Evolutionary conservation across 257 asterid species (phyloP).

Genomic region (Lavandula angustifolia): DNA sequence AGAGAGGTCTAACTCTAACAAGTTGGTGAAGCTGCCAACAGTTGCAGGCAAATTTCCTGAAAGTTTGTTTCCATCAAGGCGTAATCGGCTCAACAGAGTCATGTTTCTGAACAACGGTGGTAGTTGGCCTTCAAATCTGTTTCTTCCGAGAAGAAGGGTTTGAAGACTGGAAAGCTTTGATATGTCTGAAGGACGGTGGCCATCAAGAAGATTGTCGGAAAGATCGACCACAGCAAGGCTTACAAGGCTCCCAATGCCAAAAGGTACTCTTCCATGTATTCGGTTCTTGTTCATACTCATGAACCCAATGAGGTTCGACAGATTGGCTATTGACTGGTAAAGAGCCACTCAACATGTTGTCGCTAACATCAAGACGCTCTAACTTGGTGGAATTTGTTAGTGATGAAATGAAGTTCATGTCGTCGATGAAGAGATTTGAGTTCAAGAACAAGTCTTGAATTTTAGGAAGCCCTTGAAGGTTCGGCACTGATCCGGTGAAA

Average conservation of each 20-base stretch:
- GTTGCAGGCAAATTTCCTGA: constrained; percentile 27
- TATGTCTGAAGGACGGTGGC: constrained; percentile 27
- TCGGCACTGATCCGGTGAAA: constrained; percentile 37
- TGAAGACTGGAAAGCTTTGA: constrained; percentile 15
- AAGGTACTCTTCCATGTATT: constrained; percentile 43
- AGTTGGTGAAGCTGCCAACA: constrained; percentile 21
- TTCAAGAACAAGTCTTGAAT: constrained; percentile 12
- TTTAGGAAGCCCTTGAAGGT: constrained; percentile 26
- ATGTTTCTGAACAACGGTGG: constrained; percentile 32
- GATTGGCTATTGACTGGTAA: constrained; percentile 42
- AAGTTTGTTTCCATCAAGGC: constrained; percentile 3
- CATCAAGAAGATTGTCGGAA: constrained; percentile 34
- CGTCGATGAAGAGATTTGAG: constrained; percentile 25
- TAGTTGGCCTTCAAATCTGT: constrained; percentile 1
- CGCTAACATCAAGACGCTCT: constrained; percentile 16
- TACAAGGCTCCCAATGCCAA: constrained; percentile 35
- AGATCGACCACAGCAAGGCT: background rate
- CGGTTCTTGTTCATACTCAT: constrained; percentile 25
- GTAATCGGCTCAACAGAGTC: background rate
- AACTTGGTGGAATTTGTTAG: constrained; percentile 40
- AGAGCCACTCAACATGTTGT: constrained; percentile 40
- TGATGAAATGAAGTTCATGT: constrained; percentile 37
- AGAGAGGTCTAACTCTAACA: constrained; percentile 19
- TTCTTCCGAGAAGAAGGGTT: background rate
- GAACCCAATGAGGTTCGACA: constrained; percentile 28